A percentile compares a stretch with the other conserved stretches of the same genome.
phyloP scores from a whole-genome alignment of 2,329 filamentous ascomycete species.

The Sarocladium kiliense region DNA sequence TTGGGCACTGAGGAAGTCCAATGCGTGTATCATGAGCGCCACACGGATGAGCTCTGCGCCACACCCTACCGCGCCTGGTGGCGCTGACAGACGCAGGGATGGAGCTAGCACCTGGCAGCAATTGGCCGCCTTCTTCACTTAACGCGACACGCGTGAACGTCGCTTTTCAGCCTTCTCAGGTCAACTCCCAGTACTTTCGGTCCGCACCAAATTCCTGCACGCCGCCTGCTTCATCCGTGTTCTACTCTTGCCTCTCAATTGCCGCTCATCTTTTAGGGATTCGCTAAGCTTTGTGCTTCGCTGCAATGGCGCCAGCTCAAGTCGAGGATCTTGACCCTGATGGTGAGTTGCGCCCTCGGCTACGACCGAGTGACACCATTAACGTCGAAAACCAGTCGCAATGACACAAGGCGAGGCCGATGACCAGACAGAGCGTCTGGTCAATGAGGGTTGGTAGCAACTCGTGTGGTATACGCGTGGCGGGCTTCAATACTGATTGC shows the following conservation, averaged over 20 bases:
- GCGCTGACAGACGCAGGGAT: not conserved
- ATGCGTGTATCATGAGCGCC: too few species aligned
- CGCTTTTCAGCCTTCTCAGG: slow-evolving; percentile 24
- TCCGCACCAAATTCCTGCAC: not conserved
- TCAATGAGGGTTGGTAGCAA: slow-evolving; percentile 71
- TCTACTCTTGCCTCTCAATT: not conserved
- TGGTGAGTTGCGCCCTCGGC: slow-evolving; percentile 21
- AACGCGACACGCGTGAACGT: slow-evolving; percentile 32
- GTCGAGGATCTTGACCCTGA: slow-evolving; percentile 30
- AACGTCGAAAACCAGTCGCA: slow-evolving; percentile 23
- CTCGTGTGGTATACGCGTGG: not conserved
- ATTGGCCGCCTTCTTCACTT: slow-evolving; percentile 21
- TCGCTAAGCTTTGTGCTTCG: not conserved
- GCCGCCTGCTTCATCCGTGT: too few species aligned
- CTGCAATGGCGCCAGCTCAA: slow-evolving; percentile 30
- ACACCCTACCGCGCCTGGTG: not conserved
- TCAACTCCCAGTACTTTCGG: not conserved
- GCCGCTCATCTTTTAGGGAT: too few species aligned
- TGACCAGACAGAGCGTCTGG: slow-evolving; percentile 74
- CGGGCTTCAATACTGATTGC: not conserved
- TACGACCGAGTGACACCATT: not conserved
- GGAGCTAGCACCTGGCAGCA: not conserved
- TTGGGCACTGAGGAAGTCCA: too few species aligned
- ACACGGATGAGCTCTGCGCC: not conserved
- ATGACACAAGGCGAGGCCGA: slow-evolving; percentile 61